Percentiles rank a stretch among this genome's conserved stretches.
Evolutionary conservation across 1,284 basidiomycete species (phyloP).

Genomic region (Heterobasidion parviporum): DNA sequence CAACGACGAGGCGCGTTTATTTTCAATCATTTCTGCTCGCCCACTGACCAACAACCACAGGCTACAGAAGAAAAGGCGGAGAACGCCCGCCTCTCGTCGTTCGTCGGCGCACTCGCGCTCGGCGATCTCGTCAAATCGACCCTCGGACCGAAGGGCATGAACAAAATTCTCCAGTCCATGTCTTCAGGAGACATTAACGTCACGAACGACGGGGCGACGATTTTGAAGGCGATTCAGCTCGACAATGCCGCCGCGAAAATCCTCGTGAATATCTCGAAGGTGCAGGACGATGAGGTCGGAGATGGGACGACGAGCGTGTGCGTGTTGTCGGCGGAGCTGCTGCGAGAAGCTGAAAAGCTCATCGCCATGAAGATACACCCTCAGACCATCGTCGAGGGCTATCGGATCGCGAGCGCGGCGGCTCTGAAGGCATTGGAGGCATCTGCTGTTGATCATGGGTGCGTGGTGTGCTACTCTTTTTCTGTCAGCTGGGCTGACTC

Average conservation of each 20-base stretch:
- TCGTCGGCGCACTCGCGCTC: slow-evolving; percentile 93
- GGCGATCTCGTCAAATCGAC: slow-evolving; percentile 99
- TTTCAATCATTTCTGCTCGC: neutral
- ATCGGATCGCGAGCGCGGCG: slow-evolving; percentile 84
- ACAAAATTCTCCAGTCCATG: slow-evolving; percentile 90
- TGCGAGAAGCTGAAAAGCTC: slow-evolving; percentile 95
- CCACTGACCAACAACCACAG: slow-evolving; percentile 28
- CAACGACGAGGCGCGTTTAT: slow-evolving; percentile 29
- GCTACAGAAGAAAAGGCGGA: slow-evolving; percentile 98
- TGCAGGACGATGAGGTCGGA: slow-evolving; percentile 98
- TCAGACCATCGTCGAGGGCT: slow-evolving; percentile 99
- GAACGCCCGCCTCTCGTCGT: slow-evolving; percentile 96
- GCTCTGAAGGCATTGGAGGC: slow-evolving; percentile 81
- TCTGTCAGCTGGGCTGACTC: neutral
- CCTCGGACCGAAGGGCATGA: slow-evolving; percentile 96
- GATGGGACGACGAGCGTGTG: slow-evolving; percentile 96
- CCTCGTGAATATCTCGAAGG: slow-evolving; percentile 99
- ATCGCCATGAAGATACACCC: slow-evolving; percentile 93
- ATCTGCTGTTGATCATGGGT: slow-evolving; percentile 83
- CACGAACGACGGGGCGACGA: slow-evolving; percentile 98
- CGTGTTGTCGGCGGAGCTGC: slow-evolving; percentile 86
- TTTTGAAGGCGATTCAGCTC: slow-evolving; percentile 93
- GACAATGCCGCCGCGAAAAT: slow-evolving; percentile 99
- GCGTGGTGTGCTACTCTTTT: slow-evolving; percentile 19
- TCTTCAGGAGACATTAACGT: slow-evolving; percentile 93